Evolutionary conservation across 768 basidiomycete genomes (phyloP), one percentile per base, ranked within the genome.

Genomic region (Leccinum boreale): DNA sequence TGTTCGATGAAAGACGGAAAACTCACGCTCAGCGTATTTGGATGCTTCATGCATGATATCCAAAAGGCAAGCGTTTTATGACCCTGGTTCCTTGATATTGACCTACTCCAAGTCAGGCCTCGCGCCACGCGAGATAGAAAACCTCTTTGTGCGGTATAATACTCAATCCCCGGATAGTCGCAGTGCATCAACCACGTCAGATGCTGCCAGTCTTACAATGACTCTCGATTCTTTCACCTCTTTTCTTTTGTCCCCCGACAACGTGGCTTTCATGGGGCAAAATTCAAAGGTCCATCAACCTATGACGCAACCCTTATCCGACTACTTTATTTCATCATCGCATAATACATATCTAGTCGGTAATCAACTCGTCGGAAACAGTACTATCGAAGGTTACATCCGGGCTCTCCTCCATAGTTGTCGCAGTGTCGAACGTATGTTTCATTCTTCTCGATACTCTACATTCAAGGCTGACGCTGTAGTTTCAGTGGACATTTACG

Each of bases 261-360:
- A 97, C 64, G 72, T 86, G 0, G 76, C 80, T 12, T 80, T 83
- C 62, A 63, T 77, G 5, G 80, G 83, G 39, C 80, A 84, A 61
- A 79, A 85, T 36, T 71, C 72, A 29, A 74, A 76, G 15, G 74
- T 86, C 5, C 79, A 78, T 70, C 91, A 94, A 51, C 89, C 97
- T 64, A 98, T 98, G 97, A 89, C 88, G 1, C 77, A 82, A 1
- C 93, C 96, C 1, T 77, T 97, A 14, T 83, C 85, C 2, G 90
- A 98, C 57, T 98, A 98, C 69, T 92, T 79, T 67, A 83, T 95
- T 66, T 93, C 90, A 4, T 87, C 90, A 11, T 93, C 90, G 9
- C 95, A 98, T 69, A 98, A 98, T 63, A 94, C 92, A 0, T 94
- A 94, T 67, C 84, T 95, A 9, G 84, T 92, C 17, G 93, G 93